phyloP scores from a whole-genome alignment of 306 rosid genomes.

The Vigna radiata region DNA sequence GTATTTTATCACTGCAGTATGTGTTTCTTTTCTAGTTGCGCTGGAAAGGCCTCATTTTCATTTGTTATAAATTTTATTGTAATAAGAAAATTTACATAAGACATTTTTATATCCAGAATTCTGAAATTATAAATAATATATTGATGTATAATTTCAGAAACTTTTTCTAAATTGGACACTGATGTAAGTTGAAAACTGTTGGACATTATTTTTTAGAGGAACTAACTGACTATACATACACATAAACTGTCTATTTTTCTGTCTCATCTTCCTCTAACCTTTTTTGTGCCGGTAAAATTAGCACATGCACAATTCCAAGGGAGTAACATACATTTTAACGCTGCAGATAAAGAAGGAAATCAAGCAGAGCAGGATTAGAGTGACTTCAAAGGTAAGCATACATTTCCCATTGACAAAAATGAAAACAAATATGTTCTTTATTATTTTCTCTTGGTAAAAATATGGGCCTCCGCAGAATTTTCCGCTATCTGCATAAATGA shows the following conservation, averaged over 20 bases:
- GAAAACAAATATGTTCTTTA: not conserved
- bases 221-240: not conserved
- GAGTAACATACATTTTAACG: conserved; percentile 36
- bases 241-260: not conserved
- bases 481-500: conserved; percentile 1
- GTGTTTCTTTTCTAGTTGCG: conserved; percentile 13
- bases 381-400: conserved; percentile 83
- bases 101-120: not conserved
- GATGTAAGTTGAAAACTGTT: conserved; percentile 33
- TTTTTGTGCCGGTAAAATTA: conserved; percentile 18
- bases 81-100: conserved; percentile 9
- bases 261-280: not conserved
- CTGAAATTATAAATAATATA: conserved; percentile 10
- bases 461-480: conserved; percentile 3
- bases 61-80: conserved; percentile 1
- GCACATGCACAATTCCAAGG: conserved; percentile 11
- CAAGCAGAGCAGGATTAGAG: conserved; percentile 88
- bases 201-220: conserved; percentile 15
- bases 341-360: conserved; percentile 89
- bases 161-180: not conserved
- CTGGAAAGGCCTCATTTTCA: conserved; percentile 18
- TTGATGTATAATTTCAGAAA: not conserved
- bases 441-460: not conserved
- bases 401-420: conserved; percentile 3
- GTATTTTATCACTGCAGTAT: not conserved